phyloP scores from a whole-genome alignment of 257 asterid genomes.

The Echium plantagineum region DNA sequence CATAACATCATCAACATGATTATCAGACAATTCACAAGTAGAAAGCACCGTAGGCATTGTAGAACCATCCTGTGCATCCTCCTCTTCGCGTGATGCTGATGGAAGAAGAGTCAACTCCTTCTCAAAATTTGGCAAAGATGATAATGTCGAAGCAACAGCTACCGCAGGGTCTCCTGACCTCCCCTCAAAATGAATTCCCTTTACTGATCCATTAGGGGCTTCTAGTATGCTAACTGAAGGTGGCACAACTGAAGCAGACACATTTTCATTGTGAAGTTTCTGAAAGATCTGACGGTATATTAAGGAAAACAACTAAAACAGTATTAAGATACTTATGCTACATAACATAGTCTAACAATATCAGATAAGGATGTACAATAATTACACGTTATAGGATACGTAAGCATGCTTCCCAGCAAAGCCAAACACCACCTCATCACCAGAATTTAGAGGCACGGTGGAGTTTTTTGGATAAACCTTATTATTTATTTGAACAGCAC shows the following conservation, averaged over 20 bases:
- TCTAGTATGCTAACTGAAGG: conserved; percentile 59
- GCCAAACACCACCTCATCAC: conserved; percentile 86
- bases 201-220: conserved; percentile 54
- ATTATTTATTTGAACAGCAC: conserved; percentile 79
- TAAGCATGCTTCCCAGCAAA: conserved; percentile 60
- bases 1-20: conserved; percentile 36
- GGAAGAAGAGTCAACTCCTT: conserved; percentile 49
- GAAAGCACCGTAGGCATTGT: conserved; percentile 51
- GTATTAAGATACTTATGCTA: neutral
- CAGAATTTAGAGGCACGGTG: conserved; percentile 55
- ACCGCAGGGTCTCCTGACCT: conserved; percentile 65
- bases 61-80: conserved; percentile 35
- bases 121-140: conserved; percentile 49
- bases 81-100: conserved; percentile 42
- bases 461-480: conserved; percentile 57
- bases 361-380: neutral
- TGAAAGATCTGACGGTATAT: conserved; percentile 60
- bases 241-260: conserved; percentile 32
- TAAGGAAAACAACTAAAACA: conserved; percentile 28
- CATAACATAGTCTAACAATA: neutral
- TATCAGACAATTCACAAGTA: conserved; percentile 45
- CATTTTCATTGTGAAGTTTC: conserved; percentile 29
- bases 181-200: conserved; percentile 56
- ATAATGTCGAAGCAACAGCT: conserved; percentile 61
- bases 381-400: conserved; percentile 52